A percentile compares a stretch with the other conserved stretches of the same genome.
phyloP scores from a whole-genome alignment of 768 basidiomycete species.

The Podaxis sp. region DNA sequence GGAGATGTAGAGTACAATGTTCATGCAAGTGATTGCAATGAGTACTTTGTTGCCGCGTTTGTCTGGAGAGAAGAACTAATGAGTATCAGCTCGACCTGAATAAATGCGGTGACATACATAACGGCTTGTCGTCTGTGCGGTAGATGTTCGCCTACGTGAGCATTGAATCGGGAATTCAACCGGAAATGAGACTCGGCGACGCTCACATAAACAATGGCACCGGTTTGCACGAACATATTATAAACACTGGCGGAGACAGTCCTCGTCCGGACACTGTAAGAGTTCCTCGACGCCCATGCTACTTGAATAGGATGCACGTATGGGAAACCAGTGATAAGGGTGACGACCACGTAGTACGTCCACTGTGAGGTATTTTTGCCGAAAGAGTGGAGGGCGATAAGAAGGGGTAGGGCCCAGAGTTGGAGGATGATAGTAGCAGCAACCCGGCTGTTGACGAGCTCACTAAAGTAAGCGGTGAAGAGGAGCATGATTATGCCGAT shows the following conservation, averaged over 20 bases:
- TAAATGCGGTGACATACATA: slow-evolving; percentile 25
- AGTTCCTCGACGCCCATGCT: slow-evolving; percentile 57
- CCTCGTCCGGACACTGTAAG: slow-evolving; percentile 51
- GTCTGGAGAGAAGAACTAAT: slow-evolving; percentile 27
- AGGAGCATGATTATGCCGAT: slow-evolving; percentile 48
- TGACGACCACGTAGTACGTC: slow-evolving; percentile 51
- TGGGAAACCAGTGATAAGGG: slow-evolving; percentile 55
- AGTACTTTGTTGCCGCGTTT: slow-evolving; percentile 55
- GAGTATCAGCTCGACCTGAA: background rate
- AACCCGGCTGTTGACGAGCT: slow-evolving; percentile 53
- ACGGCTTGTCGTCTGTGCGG: slow-evolving; percentile 41
- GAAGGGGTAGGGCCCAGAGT: slow-evolving; percentile 58
- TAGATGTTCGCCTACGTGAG: slow-evolving; percentile 43
- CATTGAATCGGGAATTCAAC: slow-evolving; percentile 20
- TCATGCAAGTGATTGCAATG: slow-evolving; percentile 50
- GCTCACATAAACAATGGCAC: slow-evolving; percentile 42
- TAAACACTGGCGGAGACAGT: slow-evolving; percentile 49
- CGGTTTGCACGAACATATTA: slow-evolving; percentile 64
- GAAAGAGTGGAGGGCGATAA: slow-evolving; percentile 54
- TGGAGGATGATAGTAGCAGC: slow-evolving; percentile 48
- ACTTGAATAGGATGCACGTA: slow-evolving; percentile 46
- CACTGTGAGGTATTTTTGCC: slow-evolving; percentile 44
- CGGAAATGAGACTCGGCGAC: background rate
- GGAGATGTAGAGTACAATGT: slow-evolving; percentile 46
- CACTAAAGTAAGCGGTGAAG: slow-evolving; percentile 44